A percentile compares a stretch with the other conserved stretches of the same genome.
phyloP scores from a whole-genome alignment of 1,284 basidiomycete genomes.

The Ganoderma sp. region DNA sequence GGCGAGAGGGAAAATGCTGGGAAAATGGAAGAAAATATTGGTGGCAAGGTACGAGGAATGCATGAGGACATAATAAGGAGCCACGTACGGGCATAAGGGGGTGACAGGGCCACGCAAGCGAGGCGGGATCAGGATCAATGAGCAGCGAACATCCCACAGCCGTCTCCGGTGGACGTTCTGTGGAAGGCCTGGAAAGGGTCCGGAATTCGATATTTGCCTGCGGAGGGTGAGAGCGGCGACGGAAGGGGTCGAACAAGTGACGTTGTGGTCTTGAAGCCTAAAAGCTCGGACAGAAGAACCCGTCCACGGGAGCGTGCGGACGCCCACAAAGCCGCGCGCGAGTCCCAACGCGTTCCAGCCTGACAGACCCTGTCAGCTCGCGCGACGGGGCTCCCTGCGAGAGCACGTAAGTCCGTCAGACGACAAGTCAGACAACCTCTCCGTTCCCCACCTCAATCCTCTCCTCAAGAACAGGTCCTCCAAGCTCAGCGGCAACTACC shows the following conservation, averaged over 20 bases:
- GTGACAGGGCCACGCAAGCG: neutral
- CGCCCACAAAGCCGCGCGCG: neutral
- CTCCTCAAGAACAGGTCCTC: neutral
- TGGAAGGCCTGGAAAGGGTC: neutral
- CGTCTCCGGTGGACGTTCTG: neutral
- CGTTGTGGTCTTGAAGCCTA: slow-evolving; percentile 17
- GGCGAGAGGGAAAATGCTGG: neutral
- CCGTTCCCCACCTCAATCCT: neutral
- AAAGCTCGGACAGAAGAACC: slow-evolving; percentile 16
- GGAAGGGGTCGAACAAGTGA: slow-evolving; percentile 3
- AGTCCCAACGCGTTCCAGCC: slow-evolving; percentile 5
- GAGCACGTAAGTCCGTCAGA: slow-evolving; percentile 2
- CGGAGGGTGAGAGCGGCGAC: neutral
- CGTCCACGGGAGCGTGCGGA: neutral
- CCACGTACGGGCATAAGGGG: neutral
- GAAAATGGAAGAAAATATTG: neutral
- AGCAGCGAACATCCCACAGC: slow-evolving; percentile 1
- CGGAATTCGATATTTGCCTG: slow-evolving; percentile 4
- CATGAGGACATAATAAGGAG: neutral
- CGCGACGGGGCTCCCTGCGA: neutral
- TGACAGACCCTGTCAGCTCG: slow-evolving; percentile 3
- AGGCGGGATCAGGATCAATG: neutral
- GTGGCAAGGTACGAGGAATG: neutral
- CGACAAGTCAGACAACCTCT: neutral
- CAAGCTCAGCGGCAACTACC: neutral